Base-by-base conservation (phyloP, 2,329 filamentous ascomycete genomes). In the Tolypocladium endophyticum region DNA sequence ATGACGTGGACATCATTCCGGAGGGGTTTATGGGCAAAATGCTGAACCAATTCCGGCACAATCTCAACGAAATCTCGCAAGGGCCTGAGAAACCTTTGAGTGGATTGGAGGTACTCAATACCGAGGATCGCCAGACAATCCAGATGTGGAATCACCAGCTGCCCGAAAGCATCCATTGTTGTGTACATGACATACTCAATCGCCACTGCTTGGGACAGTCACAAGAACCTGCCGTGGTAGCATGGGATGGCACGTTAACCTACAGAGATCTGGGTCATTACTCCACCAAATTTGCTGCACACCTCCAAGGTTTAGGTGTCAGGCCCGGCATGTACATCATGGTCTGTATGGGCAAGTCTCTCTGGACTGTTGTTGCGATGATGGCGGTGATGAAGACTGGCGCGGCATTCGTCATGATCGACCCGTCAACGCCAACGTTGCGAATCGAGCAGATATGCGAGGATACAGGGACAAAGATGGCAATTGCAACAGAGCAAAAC, bases 381-480 rank as follows among this genome's bases (percentile, higher is more conserved):
- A 14, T 58, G 30, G 47, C 30, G 18, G 45, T 56, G 16, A 66
- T 72, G 56, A 72, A 70, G 56, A 61, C 71, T 0, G 72, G 72
- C 3, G 71, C 66, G 4, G 68, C 68, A 0, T 70, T 72, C 25
- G 69, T 71, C 1, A 66, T 68, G 23, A 60, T 73, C 16, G 71
- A 72, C 56, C 67, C 65, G 35, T 59, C 61, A 16, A 57, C 55
- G 36, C 62, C 64, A 3, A 4, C 20, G 4, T 33, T 52, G 23
- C 56, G 63, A 2, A 38, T 63, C 30, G 16, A 55, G 18, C 45
- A 58, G 30, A 61, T 64, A 25, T 45, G 57, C 6, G 43, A 58
- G 25, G 57, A 58, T 18, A 55, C 57, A 2, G 39, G 53, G 18
- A 56, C 62, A 11, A 45, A 11, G 18, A 30, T 63, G 16, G 57